Conservation (phyloP, 2,329 filamentous ascomycete genomes). For the Hypoxylon sp. region DNA sequence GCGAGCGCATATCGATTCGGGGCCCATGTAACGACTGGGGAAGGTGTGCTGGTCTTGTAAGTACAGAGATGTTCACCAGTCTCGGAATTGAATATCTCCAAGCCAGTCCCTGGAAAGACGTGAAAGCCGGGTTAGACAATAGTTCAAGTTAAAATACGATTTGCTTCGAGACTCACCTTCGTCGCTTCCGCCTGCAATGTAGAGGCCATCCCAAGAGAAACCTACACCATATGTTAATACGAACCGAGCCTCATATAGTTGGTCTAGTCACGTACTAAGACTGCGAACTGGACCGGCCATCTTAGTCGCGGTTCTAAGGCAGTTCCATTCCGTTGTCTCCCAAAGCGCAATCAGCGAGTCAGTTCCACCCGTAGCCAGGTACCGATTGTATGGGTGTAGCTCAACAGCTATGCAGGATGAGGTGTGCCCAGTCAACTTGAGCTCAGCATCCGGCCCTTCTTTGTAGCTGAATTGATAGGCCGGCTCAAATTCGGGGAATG, state of each 20-base stretch:
- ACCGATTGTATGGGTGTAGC: constrained; percentile 78
- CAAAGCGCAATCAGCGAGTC: constrained; percentile 83
- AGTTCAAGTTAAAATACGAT: constrained; percentile 6
- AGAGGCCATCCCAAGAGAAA: constrained; percentile 85
- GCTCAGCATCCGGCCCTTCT: constrained; percentile 63
- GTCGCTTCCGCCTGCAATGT: constrained; percentile 80
- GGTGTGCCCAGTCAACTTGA: constrained; percentile 79
- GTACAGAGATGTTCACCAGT: constrained; percentile 80
- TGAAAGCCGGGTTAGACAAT: constrained; percentile 37
- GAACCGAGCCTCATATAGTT: neutral
- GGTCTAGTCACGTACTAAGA: constrained; percentile 66
- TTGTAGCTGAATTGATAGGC: constrained; percentile 65
- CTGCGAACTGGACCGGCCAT: constrained; percentile 79
- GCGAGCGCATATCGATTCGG: constrained; percentile 81
- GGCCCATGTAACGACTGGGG: constrained; percentile 81
- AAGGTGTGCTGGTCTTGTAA: constrained; percentile 76
- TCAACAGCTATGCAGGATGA: constrained; percentile 78
- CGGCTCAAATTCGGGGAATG: constrained; percentile 75
- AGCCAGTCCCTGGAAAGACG: constrained; percentile 64
- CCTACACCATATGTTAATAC: constrained; percentile 60
- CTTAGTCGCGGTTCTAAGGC: constrained; percentile 77
- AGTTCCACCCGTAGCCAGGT: constrained; percentile 80
- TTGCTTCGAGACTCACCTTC: constrained; percentile 66
- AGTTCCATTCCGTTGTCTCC: constrained; percentile 85
- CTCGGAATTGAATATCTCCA: constrained; percentile 81